These are phyloP conservation scores for Bromus sterilis DNA, from an alignment of 176 grass and related monocot species.

Conservation along the genomic window DNA sequence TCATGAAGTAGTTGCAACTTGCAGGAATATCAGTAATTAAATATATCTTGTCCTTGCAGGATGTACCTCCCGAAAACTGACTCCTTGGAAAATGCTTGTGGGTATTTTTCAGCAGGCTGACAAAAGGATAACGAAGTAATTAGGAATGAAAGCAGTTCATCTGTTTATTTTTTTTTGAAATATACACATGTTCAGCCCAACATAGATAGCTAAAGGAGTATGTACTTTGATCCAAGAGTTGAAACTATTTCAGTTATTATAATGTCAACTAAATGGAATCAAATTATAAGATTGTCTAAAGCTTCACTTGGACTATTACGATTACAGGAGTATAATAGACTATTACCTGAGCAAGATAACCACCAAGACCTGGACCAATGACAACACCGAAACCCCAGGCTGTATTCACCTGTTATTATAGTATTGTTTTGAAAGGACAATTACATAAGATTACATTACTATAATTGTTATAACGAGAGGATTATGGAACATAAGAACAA, in stretches of 20 bases:
- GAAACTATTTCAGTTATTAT: not conserved
- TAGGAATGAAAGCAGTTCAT: not conserved
- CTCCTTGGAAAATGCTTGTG: conserved; percentile 39
- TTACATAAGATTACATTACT: not conserved
- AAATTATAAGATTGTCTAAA: not conserved
- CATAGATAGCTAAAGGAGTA: not conserved
- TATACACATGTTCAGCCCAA: not conserved
- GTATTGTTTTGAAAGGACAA: not conserved
- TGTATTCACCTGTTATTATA: conserved; percentile 32
- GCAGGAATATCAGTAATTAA: not conserved
- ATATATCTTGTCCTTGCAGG: not conserved
- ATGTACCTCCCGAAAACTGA: conserved; percentile 66
- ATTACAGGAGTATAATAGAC: not conserved
- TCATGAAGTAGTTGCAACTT: not conserved
- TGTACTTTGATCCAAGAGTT: not conserved
- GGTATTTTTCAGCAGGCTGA: conserved; percentile 79
- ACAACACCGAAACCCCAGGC: conserved; percentile 68
- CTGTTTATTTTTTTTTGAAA: not conserved
- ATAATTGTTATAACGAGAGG: not conserved
- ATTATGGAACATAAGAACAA: not conserved
- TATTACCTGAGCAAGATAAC: conserved; percentile 69
- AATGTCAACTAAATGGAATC: not conserved
- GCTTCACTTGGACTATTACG: not conserved
- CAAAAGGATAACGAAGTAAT: not conserved
- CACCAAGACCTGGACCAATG: conserved; percentile 76